Conservation (phyloP, 129 eudicot genomes). For the Ambrosia trifida region DNA sequence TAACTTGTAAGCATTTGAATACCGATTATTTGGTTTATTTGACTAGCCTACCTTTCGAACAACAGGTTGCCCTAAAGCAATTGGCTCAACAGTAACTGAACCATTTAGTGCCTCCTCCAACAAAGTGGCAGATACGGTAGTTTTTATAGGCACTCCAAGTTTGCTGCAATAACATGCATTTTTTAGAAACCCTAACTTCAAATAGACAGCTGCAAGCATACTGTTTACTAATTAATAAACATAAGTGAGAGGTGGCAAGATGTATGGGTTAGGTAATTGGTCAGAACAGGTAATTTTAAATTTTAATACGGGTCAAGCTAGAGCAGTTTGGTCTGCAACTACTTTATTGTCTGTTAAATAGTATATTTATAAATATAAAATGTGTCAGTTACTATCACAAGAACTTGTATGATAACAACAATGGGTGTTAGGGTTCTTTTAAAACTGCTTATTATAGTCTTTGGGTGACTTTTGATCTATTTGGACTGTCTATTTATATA, state of each 20-base stretch:
- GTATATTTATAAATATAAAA: neutral
- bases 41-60: slow-evolving; percentile 61
- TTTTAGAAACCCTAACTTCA: slow-evolving; percentile 13
- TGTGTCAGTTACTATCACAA: neutral
- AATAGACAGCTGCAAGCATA: neutral
- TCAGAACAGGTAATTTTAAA: neutral
- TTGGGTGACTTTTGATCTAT: neutral
- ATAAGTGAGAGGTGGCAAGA: slow-evolving; percentile 11
- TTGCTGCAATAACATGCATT: slow-evolving; percentile 52
- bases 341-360: neutral
- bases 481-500: neutral
- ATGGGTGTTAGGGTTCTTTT: neutral
- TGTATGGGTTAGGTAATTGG: neutral
- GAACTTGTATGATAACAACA: neutral
- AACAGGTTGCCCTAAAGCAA: slow-evolving; percentile 69
- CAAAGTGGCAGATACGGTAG: slow-evolving; percentile 89
- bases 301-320: neutral
- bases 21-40: no score
- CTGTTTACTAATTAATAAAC: neutral
- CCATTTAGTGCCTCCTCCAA: slow-evolving; percentile 97
- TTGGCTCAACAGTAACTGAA: slow-evolving; percentile 53
- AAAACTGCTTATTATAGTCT: neutral
- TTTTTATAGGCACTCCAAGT: slow-evolving; percentile 95
- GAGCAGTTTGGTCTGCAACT: neutral
- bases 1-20: no score